Evolutionary conservation across 768 basidiomycete genomes (phyloP), one percentile per base, ranked within the genome.

Genomic region (Pilatotrama ljubarskyi): DNA sequence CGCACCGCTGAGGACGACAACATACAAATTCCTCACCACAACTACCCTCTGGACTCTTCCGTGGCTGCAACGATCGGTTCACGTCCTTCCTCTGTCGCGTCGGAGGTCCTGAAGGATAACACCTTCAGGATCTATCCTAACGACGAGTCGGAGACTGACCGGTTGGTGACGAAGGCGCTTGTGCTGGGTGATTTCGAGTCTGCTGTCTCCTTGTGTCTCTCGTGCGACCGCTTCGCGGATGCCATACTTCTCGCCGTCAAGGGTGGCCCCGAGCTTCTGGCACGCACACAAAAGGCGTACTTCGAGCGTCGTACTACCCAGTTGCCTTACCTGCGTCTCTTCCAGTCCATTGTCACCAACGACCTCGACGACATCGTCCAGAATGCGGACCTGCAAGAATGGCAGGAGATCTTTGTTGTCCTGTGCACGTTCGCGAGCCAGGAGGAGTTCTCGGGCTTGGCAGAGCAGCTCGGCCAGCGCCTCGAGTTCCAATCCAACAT

Each of bases 1-100:
- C 80, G 82, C 50, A 77, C 78, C 14, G 75, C 75, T 15, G 76
- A 70, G 46, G 76, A 75, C 47, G 66, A 68, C 24, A 72, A 74
- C 36, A 79, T 92, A 53, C 73, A 79, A 32, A 82, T 95, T 5
- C 94, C 93, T 0, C 93, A 93, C 64, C 86, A 82, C 49, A 90
- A 87, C 66, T 90, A 92, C 58, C 83, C 82, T 4, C 73, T 88
- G 32, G 94, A 94, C 68, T 95, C 95, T 0, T 94, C 92, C 2
- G 94, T 95, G 14, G 96, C 95, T 18, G 96, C 96, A 0, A 99
- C 96, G 0, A 82, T 92, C 25, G 96, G 96, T n/a, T 95, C 93
- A 2, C 81, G 93, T 2, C 86, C 94, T 2, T 92, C 93, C 0
- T 94, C 92, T 7, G 81, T 90, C 36, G 83, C 85, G 0, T 89